phyloP scores from a whole-genome alignment of 2,329 filamentous ascomycete species.

The Emericellopsis atlantica region DNA sequence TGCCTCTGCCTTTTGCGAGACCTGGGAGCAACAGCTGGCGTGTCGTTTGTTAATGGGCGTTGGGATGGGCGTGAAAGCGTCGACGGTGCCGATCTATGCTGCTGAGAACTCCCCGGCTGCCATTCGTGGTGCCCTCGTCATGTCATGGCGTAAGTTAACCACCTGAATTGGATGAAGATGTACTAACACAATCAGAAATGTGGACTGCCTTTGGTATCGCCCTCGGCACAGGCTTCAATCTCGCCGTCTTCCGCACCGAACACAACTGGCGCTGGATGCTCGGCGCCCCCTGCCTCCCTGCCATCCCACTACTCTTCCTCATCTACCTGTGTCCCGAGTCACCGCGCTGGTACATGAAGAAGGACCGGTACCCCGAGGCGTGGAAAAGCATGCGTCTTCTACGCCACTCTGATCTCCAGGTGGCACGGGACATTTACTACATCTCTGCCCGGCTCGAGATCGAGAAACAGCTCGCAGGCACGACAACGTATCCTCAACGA shows the following conservation, averaged over 20 bases:
- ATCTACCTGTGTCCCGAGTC: conserved; percentile 54
- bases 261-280: conserved; percentile 30
- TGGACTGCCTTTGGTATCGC: conserved; percentile 46
- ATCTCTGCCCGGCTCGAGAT: conserved; percentile 27
- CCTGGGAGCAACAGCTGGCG: conserved; percentile 54
- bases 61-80: conserved; percentile 54
- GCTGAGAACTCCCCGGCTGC: conserved; percentile 58
- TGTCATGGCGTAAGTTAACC: conserved; percentile 50
- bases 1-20: conserved; percentile 50
- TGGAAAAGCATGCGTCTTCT: conserved; percentile 40
- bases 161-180: not conserved
- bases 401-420: conserved; percentile 40
- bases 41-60: conserved; percentile 58
- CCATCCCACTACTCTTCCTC: conserved; percentile 35
- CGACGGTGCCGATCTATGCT: conserved; percentile 59
- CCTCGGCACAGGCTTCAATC: conserved; percentile 26
- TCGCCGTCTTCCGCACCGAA: conserved; percentile 12
- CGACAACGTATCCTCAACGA: conserved; percentile 29
- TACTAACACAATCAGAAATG: conserved; percentile 30
- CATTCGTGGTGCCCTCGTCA: conserved; percentile 64
- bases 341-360: conserved; percentile 54
- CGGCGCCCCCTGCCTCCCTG: conserved; percentile 48
- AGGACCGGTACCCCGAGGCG: conserved; percentile 45
- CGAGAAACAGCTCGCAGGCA: conserved; percentile 22
- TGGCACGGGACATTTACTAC: conserved; percentile 48